Evolutionary conservation across 169 alveolate genomes (phyloP).

Genomic region (Cryptosporidium canis): DNA sequence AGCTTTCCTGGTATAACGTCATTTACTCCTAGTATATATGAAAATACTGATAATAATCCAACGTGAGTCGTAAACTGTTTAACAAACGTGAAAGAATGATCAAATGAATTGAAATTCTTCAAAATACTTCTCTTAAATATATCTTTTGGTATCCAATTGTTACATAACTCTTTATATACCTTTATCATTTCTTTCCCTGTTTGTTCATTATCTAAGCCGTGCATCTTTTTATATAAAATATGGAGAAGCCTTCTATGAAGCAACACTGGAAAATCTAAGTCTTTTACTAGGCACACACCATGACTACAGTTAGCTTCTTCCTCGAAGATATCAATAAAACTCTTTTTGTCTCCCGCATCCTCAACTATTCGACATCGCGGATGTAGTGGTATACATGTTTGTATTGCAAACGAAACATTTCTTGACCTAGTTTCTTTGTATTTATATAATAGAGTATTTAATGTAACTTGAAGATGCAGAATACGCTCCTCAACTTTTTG

Average conservation of each 20-base stretch:
- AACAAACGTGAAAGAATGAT: conserved; percentile 70
- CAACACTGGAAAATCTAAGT: conserved; percentile 75
- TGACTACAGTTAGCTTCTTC: conserved; percentile 45
- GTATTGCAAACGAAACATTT: conserved; percentile 73
- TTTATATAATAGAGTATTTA: conserved; percentile 73
- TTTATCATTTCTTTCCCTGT: conserved; percentile 62
- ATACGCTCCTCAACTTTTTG: conserved; percentile 79
- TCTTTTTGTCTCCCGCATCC: conserved; percentile 69
- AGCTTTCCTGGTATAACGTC: conserved; percentile 77
- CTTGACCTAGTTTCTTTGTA: conserved; percentile 75
- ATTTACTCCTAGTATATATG: conserved; percentile 71
- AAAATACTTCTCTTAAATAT: conserved; percentile 68
- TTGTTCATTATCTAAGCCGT: conserved; percentile 41
- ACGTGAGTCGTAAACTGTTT: conserved; percentile 76
- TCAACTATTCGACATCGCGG: conserved; percentile 78
- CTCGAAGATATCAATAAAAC: conserved; percentile 74
- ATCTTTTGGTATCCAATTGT: conserved; percentile 70
- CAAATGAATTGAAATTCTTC: conserved; percentile 24
- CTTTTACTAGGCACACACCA: conserved; percentile 7
- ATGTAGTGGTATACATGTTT: conserved; percentile 74
- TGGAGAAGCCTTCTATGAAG: conserved; percentile 74
- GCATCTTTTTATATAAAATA: conserved; percentile 30
- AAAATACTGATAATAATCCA: conserved; percentile 72
- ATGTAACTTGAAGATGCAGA: conserved; percentile 74
- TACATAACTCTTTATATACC: conserved; percentile 73